Evolutionary conservation across 768 basidiomycete genomes (phyloP), one percentile per base, ranked within the genome.

Genomic region (Suillus clintonianus): DNA sequence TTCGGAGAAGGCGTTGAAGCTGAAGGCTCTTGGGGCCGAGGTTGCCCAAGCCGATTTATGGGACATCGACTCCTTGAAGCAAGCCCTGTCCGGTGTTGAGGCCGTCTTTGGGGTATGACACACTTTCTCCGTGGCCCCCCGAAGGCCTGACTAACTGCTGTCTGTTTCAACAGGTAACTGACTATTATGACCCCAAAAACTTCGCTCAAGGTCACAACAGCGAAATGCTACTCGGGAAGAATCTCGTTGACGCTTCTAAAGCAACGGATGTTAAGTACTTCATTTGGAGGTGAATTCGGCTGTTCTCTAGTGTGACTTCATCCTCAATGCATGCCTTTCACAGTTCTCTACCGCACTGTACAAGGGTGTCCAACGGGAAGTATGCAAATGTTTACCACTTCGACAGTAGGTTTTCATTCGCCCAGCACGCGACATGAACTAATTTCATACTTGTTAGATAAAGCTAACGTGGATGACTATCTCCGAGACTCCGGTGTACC

Each of bases 41-140:
- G 65, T 76, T 9, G 66, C 70, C 4, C 65, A 71, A 63, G 67
- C 63, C 4, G 71, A 76, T 51, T 50, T 68, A 1, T 65, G 64
- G 67, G 69, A 78, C 45, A 66, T 70, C 2, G 11, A 45, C 4
- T 75, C 74, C 19, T 64, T 79, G 41, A 68, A 62, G 53, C 58
- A 57, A 6, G 76, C 72, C 3, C 65, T 77, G 59, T 62, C 58
- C 1, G 77, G 74, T 14, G 70, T 72, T 0, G 71, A 79, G 41
- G 77, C 67, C 1, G 76, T 78, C 30, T 79, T 72, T 48, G 77
- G 68, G 24, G 76, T 78, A 67, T 36, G 63, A 58, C 19, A 17
- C 14, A 7, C 13, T 30, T 42, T 24, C 15, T 22, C 19, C 17
- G 3, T 19, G 15, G 4, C 6, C 6, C 3, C 41, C 19, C 32